Evolutionary conservation across 2,329 filamentous ascomycete genomes (phyloP).

Genomic region (Aureobasidium lini): DNA sequence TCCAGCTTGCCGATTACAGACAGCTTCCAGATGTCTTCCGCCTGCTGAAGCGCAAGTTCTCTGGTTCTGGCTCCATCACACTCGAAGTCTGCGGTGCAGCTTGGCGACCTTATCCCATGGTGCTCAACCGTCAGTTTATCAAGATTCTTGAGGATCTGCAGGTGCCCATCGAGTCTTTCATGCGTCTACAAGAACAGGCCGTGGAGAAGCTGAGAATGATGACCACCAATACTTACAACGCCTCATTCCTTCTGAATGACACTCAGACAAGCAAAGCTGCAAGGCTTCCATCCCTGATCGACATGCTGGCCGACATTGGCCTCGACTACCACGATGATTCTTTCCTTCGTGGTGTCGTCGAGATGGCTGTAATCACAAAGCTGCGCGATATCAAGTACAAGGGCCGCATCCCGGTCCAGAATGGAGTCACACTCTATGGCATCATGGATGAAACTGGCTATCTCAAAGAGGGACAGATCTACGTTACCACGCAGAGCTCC

Average conservation of each 20-base stretch:
- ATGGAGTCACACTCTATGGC: conserved; percentile 71
- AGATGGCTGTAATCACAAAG: conserved; percentile 62
- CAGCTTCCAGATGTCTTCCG: conserved; percentile 19
- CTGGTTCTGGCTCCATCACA: conserved; percentile 44
- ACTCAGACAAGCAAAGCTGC: conserved; percentile 56
- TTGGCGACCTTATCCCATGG: conserved; percentile 58
- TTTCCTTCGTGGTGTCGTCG: conserved; percentile 64
- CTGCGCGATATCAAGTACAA: conserved; percentile 71
- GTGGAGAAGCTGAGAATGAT: conserved; percentile 53
- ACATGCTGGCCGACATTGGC: conserved; percentile 48
- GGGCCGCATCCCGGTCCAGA: conserved; percentile 61
- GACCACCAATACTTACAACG: conserved; percentile 52
- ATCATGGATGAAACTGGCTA: conserved; percentile 74
- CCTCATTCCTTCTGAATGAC: conserved; percentile 56
- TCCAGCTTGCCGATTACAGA: conserved; percentile 24
- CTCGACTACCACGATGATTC: conserved; percentile 60
- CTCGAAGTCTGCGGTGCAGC: conserved; percentile 68
- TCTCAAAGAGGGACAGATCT: conserved; percentile 61
- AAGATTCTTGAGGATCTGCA: conserved; percentile 79
- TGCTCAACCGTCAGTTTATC: conserved; percentile 72
- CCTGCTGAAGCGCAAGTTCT: conserved; percentile 47
- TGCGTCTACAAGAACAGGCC: conserved; percentile 56
- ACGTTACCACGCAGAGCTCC: conserved; percentile 49
- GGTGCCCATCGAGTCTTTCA: conserved; percentile 52
- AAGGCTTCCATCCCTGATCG: conserved; percentile 55